A percentile compares a stretch with the other conserved stretches of the same genome.
These are phyloP conservation scores for Yamadazyma dushanensis DNA, from an alignment of 1,139 yeast species.

Conservation along the genomic window DNA sequence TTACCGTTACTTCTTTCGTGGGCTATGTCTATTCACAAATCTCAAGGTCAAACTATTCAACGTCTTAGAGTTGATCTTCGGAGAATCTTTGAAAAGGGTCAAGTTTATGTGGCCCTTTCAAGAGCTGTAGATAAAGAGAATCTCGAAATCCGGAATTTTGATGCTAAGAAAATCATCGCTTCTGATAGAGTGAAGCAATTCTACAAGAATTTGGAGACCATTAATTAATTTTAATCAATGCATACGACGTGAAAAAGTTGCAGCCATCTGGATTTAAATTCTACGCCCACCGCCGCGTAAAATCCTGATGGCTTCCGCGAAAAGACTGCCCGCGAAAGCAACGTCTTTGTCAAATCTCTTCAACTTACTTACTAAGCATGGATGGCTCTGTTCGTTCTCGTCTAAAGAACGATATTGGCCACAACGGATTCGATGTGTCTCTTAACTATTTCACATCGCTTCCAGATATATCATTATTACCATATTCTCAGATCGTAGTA, in stretches of 20 bases:
- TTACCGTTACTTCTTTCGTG: slow-evolving; percentile 78
- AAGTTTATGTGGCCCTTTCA: slow-evolving; percentile 87
- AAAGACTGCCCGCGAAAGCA: too few relatives aligned
- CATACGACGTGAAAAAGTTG: too few relatives aligned
- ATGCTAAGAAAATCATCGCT: slow-evolving; percentile 60
- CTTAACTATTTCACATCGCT: slow-evolving; percentile 75
- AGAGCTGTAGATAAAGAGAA: slow-evolving; percentile 78
- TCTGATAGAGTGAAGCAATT: slow-evolving; percentile 67
- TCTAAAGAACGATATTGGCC: slow-evolving; percentile 25
- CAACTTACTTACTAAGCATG: not conserved
- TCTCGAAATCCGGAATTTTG: slow-evolving; percentile 73
- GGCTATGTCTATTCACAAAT: slow-evolving; percentile 89
- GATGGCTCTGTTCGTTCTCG: too few relatives aligned
- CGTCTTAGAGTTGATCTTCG: slow-evolving; percentile 74
- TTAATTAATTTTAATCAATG: not conserved
- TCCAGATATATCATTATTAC: slow-evolving; percentile 66
- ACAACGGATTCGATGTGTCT: slow-evolving; percentile 66
- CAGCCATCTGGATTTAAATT: too few relatives aligned
- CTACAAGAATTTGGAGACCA: slow-evolving; percentile 37
- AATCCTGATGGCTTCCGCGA: too few relatives aligned
- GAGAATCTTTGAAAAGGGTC: slow-evolving; percentile 78
- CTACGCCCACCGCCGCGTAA: too few relatives aligned
- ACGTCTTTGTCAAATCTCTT: not conserved
- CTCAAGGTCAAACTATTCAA: slow-evolving; percentile 88
- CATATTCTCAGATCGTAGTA: slow-evolving; percentile 58